Evolutionary conservation across 768 basidiomycete genomes (phyloP), one percentile per base, ranked within the genome.

Genomic region (Tulasnella sp.): DNA sequence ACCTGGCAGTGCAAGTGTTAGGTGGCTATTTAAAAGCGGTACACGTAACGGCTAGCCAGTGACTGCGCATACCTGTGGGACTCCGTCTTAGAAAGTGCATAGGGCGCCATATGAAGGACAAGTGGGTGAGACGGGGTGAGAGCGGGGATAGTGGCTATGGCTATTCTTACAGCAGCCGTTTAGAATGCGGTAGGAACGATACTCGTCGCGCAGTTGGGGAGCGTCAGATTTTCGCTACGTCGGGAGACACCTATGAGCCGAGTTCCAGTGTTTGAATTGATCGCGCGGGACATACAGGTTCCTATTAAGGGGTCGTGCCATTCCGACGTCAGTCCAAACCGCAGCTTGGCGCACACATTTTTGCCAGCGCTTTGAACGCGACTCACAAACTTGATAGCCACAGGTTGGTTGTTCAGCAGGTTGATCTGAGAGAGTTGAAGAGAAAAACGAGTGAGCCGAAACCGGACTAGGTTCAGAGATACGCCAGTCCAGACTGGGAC

Each of bases 321-420:
- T 48, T 42, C 24, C n/a, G 24, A 64, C 4, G 60, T 64, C 60
- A 64, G 60, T 34, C 60, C 60, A 64, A 64, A 64, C 60, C 60
- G 60, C 60, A 64, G 60, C 60, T 14, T 34, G 16, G 60, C 60
- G 60, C 60, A 64, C 60, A 64, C 60, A 64, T 64, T 64, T 50
- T 64, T 64, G 60, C 24, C 60, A 64, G 28, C 60, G 60, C 60
- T 94, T 94, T 96, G 83, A 64, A 31, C 22, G 72, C 73, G 54
- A 92, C 97, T 87, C 85, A 99, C 98, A 91, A 99, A 99, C 90
- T 99, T 99, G 92, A 99, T 99, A 82, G 98, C 98, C 81, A 99
- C 97, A 14, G 96, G 97, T 88, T 97, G 96, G 4, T 94, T 96
- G 89, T 99, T 99, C 88, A 99, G 92, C 44, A 99, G 89, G 85